Conservation (phyloP, 192 early-diverging fungal genomes). For the Kickxella alabastrina region DNA sequence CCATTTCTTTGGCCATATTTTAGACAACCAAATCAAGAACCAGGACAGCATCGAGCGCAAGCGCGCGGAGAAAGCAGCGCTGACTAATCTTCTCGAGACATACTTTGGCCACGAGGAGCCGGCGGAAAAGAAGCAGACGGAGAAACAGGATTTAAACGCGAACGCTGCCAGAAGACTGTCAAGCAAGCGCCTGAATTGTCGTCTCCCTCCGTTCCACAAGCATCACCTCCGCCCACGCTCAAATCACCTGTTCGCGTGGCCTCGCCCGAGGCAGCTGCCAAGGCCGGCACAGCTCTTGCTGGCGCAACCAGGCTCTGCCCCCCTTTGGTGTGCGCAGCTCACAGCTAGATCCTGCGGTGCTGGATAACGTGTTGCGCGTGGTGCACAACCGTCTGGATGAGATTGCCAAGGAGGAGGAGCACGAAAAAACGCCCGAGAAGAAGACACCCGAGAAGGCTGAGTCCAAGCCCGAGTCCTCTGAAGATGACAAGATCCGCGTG, state of each 20-base stretch:
- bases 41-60: slow-evolving; percentile 39
- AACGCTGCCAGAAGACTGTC: too few species aligned
- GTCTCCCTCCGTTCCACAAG: background rate
- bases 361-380: slow-evolving; percentile 36
- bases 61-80: slow-evolving; percentile 24
- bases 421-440: slow-evolving; percentile 1
- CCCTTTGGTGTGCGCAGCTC: background rate
- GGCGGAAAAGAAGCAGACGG: too few species aligned
- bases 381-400: slow-evolving; percentile 35
- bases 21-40: slow-evolving; percentile 24
- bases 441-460: background rate
- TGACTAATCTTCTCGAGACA: slow-evolving; percentile 19
- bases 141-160: too few species aligned
- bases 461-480: background rate
- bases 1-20: slow-evolving; percentile 39
- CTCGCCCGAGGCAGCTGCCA: background rate
- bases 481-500: slow-evolving; percentile 11
- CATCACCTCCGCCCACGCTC: background rate
- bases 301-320: background rate
- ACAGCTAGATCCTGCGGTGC: slow-evolving; percentile 13
- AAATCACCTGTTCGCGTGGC: background rate
- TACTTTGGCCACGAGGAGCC: slow-evolving; percentile 24
- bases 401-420: slow-evolving; percentile 26
- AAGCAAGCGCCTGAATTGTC: too few species aligned
- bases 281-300: background rate